Percentiles rank a stretch among this genome's conserved stretches.
These are phyloP conservation scores for Astragalus glycyphyllos DNA, from an alignment of 306 rosid genomes.

Conservation along the genomic window DNA sequence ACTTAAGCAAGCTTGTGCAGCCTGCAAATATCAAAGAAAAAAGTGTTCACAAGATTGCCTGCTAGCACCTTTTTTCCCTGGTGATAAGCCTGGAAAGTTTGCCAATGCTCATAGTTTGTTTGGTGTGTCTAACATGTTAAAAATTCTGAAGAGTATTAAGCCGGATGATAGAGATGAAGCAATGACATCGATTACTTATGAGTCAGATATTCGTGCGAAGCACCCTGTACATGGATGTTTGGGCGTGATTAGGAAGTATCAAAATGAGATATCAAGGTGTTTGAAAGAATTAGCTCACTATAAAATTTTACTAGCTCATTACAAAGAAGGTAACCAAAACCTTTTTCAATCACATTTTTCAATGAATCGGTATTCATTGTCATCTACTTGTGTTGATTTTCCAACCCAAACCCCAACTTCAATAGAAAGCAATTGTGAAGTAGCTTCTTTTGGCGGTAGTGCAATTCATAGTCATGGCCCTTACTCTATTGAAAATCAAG, in stretches of 20 bases:
- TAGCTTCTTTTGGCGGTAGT: too few species aligned
- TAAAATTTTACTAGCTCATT: too few species aligned
- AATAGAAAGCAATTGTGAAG: too few species aligned
- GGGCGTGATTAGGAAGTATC: constrained; percentile 33
- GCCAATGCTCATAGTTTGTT: constrained; percentile 65
- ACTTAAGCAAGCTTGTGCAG: constrained; percentile 71
- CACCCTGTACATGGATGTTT: constrained; percentile 52
- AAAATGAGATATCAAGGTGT: neutral
- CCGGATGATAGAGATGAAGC: constrained; percentile 44
- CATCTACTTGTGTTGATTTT: too few species aligned
- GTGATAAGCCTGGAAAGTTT: constrained; percentile 55
- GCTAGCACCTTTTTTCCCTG: constrained; percentile 62
- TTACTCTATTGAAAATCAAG: too few species aligned
- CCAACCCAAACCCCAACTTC: too few species aligned
- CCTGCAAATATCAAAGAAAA: constrained; percentile 68
- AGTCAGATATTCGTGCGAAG: constrained; percentile 55
- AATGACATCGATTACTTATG: constrained; percentile 64
- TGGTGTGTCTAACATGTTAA: constrained; percentile 60
- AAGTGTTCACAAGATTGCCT: constrained; percentile 56
- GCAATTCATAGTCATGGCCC: too few species aligned
- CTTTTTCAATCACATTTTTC: too few species aligned
- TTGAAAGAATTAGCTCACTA: too few species aligned
- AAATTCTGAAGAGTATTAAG: constrained; percentile 36
- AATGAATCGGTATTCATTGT: too few species aligned
- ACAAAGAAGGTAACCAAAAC: too few species aligned